A percentile compares a stretch with the other conserved stretches of the same genome.
Evolutionary conservation across 129 eudicot species (phyloP).

Genomic region (Deinandra increscens): DNA sequence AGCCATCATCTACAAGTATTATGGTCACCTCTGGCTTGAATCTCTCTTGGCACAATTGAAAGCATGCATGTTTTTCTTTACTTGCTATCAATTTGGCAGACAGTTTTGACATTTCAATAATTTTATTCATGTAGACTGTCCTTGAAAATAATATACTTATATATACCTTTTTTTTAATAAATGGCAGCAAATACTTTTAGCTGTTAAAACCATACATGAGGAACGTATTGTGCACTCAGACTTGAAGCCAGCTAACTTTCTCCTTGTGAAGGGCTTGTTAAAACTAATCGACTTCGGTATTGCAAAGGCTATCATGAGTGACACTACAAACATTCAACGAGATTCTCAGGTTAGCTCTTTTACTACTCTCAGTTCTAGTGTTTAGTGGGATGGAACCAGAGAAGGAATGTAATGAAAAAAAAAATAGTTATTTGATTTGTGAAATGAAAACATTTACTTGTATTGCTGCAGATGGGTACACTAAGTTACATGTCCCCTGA

Average conservation of each 20-base stretch:
- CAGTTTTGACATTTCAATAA: background rate
- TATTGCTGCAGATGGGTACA: slow-evolving; percentile 78
- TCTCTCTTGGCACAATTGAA: background rate
- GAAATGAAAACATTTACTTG: background rate
- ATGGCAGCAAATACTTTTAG: slow-evolving; percentile 91
- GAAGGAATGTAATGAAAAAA: background rate
- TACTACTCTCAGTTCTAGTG: background rate
- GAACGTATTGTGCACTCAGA: slow-evolving; percentile 99
- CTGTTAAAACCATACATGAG: slow-evolving; percentile 96
- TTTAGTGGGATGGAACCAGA: background rate
- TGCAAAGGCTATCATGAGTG: slow-evolving; percentile 97
- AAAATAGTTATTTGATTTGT: background rate
- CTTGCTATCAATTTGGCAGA: background rate
- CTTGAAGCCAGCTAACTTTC: slow-evolving; percentile 98
- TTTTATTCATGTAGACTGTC: background rate
- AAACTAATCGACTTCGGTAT: slow-evolving; percentile 98
- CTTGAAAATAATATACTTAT: slow-evolving; percentile 18
- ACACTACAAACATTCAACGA: slow-evolving; percentile 96
- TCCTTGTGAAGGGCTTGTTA: slow-evolving; percentile 89
- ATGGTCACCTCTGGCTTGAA: slow-evolving; percentile 1
- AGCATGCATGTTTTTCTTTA: slow-evolving; percentile 9
- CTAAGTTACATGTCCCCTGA: slow-evolving; percentile 99
- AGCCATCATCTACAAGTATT: background rate
- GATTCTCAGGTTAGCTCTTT: slow-evolving; percentile 79
- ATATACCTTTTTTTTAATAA: slow-evolving; percentile 17